phyloP scores from a whole-genome alignment of 176 grass and related monocot species.

The Phoenix roebelenii region DNA sequence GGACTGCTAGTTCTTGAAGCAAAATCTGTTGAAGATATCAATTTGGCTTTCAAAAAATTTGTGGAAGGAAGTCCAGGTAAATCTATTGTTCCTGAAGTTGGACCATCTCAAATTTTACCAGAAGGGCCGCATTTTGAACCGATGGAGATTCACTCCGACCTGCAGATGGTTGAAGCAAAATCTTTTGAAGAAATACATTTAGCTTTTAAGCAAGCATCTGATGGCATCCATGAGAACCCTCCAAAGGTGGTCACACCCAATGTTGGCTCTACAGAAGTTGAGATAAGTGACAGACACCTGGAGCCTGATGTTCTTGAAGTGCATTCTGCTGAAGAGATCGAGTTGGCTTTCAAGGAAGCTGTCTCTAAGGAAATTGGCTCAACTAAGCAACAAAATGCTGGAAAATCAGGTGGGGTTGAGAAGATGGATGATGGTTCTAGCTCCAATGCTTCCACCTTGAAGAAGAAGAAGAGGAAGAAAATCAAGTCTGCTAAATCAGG shows the following conservation, averaged over 20 bases:
- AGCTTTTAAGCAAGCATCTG: slow-evolving; percentile 29
- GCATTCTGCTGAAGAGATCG: no score
- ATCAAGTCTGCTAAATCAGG: background rate
- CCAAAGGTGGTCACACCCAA: slow-evolving; percentile 27
- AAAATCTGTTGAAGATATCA: background rate
- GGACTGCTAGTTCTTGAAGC: background rate
- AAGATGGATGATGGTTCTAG: no score
- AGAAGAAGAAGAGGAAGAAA: no score
- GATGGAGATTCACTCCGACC: background rate
- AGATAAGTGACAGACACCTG: slow-evolving; percentile 4
- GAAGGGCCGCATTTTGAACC: background rate
- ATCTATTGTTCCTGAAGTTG: slow-evolving; percentile 17
- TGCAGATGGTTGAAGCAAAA: background rate
- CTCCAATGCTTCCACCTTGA: no score
- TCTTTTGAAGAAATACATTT: slow-evolving; percentile 3
- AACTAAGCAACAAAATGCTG: no score
- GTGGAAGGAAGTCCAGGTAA: slow-evolving; percentile 7
- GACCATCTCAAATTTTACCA: slow-evolving; percentile 6
- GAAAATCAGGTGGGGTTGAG: no score
- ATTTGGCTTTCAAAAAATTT: background rate
- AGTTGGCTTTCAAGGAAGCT: no score
- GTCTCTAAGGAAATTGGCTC: no score
- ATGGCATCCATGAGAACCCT: slow-evolving; percentile 6
- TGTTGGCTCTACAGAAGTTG: slow-evolving; percentile 10
- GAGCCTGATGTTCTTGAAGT: slow-evolving; percentile 4